These are phyloP conservation scores for Suhomyces tanzawaensis DNA, from an alignment of 805 yeast species.

Conservation along the genomic window DNA sequence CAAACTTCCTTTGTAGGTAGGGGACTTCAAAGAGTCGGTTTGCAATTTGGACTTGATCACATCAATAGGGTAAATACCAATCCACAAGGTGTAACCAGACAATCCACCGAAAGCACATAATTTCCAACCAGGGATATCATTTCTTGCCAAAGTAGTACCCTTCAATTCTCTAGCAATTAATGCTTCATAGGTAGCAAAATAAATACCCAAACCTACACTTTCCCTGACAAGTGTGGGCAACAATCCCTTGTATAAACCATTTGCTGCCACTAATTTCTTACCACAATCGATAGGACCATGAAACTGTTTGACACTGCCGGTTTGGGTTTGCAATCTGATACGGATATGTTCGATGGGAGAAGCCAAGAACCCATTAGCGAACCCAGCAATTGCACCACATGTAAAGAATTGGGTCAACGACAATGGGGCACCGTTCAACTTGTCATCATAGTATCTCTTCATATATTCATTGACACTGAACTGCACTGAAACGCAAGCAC, in stretches of 20 bases:
- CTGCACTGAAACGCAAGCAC: constrained; percentile 95
- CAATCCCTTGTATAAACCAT: constrained; percentile 77
- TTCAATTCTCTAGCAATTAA: constrained; percentile 64
- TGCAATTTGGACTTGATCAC: constrained; percentile 89
- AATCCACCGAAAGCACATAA: constrained; percentile 85
- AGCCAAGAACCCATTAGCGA: constrained; percentile 85
- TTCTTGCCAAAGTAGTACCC: constrained; percentile 45
- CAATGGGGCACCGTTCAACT: constrained; percentile 46
- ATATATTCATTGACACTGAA: constrained; percentile 92
- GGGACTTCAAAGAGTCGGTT: constrained; percentile 54
- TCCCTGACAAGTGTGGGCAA: constrained; percentile 89
- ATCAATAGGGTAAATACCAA: constrained; percentile 81
- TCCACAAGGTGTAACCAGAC: constrained; percentile 91
- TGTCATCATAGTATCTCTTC: constrained; percentile 69
- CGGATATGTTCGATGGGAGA: constrained; percentile 95
- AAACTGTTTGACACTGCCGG: constrained; percentile 48
- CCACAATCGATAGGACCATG: constrained; percentile 76
- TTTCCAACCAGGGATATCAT: constrained; percentile 84
- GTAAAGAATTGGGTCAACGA: constrained; percentile 65
- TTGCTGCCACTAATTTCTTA: constrained; percentile 49
- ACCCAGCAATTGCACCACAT: constrained; percentile 90
- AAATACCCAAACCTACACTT: constrained; percentile 94
- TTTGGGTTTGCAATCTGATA: constrained; percentile 89
- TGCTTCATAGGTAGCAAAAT: constrained; percentile 89
- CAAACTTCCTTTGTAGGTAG: constrained; percentile 56